Evolutionary conservation across 2,329 filamentous ascomycete genomes (phyloP), one percentile per base, ranked within the genome.

Genomic region (Acephala macrosclerotiorum): DNA sequence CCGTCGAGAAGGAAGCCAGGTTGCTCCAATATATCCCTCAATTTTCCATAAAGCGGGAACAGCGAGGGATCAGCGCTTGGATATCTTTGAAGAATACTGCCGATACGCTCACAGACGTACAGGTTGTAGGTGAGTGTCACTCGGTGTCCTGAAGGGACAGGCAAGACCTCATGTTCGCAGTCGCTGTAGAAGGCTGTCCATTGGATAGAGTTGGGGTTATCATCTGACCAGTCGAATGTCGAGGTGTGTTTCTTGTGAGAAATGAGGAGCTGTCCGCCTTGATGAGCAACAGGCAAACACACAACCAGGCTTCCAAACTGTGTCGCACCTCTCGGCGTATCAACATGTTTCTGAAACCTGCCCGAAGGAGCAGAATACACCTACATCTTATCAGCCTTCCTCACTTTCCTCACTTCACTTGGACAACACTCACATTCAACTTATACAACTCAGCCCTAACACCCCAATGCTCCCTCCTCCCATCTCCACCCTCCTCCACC

Each of bases 81-180:
- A 62, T 61, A 38, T 25, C 65, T 53, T 64, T 68, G 53, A 58
- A 70, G 9, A 2, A 68, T 65, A 1, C 40, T 47, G 6, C 76
- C 78, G n/a, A 75, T 71, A 4, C 78, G 75, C 25, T 76, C 72
- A 1, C 77, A 75, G 12, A 79, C 75, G 67, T 80, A 87, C 1
- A 90, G 76, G 64, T 89, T 89, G 75, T 89, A 89, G 0, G 86
- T 89, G 25, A 90, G 72, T 0, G 84, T 89, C 18, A 89, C 67
- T 0, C 85, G 82, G 64, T 89, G 79, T 0, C 86, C 86, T 1
- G 75, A 68, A 0, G 76, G 83, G 6, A 89, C 80, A 16, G 82
- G 79, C 0, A 81, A 70, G 1, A 86, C 80, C 67, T 86, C 82
- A 61, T 86, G 84, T 65, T 85, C 80, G 68, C 82, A 85, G 71